Conservation (phyloP, 208 protist genomes). For the Leishmania tropica region DNA sequence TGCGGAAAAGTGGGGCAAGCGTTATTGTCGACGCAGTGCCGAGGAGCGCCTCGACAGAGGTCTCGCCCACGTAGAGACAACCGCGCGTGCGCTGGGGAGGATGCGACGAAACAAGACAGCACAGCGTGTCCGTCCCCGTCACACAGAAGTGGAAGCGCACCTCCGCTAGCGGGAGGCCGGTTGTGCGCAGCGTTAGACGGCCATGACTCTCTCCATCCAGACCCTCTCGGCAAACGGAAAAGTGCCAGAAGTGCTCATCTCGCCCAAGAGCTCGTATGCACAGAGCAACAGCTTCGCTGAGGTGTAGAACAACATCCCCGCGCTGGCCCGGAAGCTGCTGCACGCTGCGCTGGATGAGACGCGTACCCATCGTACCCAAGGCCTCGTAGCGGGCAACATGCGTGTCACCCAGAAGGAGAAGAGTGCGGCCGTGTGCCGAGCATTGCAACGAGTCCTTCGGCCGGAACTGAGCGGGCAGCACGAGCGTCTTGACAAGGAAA, state of each 20-base stretch:
- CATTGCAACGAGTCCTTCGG: constrained; percentile 14
- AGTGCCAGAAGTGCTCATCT: constrained; percentile 28
- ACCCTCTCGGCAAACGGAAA: constrained; percentile 8
- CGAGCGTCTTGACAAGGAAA: constrained; percentile 27
- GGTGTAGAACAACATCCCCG: constrained; percentile 22
- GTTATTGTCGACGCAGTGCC: not conserved
- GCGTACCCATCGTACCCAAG: constrained; percentile 34
- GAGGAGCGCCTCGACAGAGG: constrained; percentile 7
- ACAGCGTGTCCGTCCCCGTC: constrained; percentile 7
- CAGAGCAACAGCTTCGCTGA: not conserved
- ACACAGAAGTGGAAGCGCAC: constrained; percentile 34
- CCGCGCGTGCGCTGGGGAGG: constrained; percentile 32
- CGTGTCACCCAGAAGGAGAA: constrained; percentile 14
- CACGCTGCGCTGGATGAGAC: constrained; percentile 21
- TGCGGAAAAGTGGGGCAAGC: constrained; percentile 33
- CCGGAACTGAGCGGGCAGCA: constrained; percentile 17
- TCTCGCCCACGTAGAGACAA: constrained; percentile 28
- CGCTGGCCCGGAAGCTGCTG: constrained; percentile 11
- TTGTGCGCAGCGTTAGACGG: constrained; percentile 8
- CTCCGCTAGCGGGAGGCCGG: constrained; percentile 24
- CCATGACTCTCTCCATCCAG: not conserved
- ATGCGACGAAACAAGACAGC: constrained; percentile 34
- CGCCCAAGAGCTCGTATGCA: constrained; percentile 20
- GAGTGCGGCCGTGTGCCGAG: constrained; percentile 6
- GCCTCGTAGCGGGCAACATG: constrained; percentile 27